Evolutionary conservation across 306 rosid species (phyloP).

Genomic region (Cucurbita moschata): DNA sequence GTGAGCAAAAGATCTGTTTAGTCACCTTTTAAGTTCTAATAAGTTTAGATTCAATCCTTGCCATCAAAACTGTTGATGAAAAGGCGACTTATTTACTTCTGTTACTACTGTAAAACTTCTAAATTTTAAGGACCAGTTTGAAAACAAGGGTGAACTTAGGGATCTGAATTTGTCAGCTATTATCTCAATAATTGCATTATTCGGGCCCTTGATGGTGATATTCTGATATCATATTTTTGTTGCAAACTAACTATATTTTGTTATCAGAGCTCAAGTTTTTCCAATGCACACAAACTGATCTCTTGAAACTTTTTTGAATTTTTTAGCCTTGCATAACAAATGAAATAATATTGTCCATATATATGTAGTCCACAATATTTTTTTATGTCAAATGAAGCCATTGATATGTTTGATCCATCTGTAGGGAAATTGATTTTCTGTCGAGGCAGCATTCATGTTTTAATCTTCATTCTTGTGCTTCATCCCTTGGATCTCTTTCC

Average conservation of each 20-base stretch:
- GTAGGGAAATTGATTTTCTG: conserved; percentile 87
- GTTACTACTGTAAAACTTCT: not conserved
- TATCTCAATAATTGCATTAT: not conserved
- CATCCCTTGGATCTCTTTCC: conserved; percentile 93
- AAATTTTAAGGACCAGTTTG: not conserved
- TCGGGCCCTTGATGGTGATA: not conserved
- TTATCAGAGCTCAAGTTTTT: not conserved
- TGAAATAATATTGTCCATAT: not conserved
- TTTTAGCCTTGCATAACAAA: not conserved
- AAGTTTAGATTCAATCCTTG: not conserved
- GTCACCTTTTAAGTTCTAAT: not conserved
- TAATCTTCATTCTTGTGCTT: conserved; percentile 81
- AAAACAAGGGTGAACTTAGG: not conserved
- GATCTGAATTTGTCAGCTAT: not conserved
- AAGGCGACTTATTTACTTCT: not conserved
- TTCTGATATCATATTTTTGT: not conserved
- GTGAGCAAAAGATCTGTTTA: conserved; percentile 15
- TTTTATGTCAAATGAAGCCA: not conserved
- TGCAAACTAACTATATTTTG: not conserved
- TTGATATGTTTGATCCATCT: conserved; percentile 12
- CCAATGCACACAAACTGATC: not conserved
- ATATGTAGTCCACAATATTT: not conserved
- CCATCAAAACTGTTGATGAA: not conserved
- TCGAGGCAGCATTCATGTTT: conserved; percentile 69
- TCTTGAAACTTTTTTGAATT: not conserved